phyloP scores from a whole-genome alignment of 2,329 filamentous ascomycete genomes.

The Paracorniculantispora psalliotae region DNA sequence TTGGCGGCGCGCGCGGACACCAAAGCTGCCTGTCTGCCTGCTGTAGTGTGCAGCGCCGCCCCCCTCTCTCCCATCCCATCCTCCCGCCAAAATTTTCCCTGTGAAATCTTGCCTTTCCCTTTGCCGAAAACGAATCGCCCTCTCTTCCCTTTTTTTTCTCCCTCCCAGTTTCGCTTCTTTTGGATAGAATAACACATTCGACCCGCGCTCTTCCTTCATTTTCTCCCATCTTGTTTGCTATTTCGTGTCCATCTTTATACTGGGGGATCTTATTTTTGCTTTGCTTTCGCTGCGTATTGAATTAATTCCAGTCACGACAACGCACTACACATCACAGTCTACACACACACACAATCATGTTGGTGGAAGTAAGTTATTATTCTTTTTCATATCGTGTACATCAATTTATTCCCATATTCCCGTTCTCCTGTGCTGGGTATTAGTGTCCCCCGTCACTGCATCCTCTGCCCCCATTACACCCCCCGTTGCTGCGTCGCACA shows the following conservation, averaged over 20 bases:
- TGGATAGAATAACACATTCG: neutral
- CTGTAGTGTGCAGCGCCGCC: no score
- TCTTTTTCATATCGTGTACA: conserved; percentile 14
- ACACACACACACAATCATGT: conserved; percentile 22
- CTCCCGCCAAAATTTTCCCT: neutral
- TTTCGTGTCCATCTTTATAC: neutral
- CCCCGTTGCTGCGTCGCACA: neutral
- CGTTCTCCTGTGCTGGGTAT: conserved; percentile 6
- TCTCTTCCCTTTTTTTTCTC: neutral
- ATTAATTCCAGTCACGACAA: conserved; percentile 1
- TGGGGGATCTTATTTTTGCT: neutral
- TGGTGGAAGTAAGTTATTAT: conserved; percentile 33
- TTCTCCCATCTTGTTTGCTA: neutral
- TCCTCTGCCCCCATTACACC: neutral
- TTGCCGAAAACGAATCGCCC: conserved; percentile 8
- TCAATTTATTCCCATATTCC: neutral
- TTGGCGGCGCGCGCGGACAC: no score
- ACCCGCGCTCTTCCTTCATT: neutral
- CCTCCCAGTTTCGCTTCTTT: conserved; percentile 1
- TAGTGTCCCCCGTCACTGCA: neutral
- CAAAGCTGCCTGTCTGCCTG: no score
- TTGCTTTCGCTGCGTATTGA: neutral
- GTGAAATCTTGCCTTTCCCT: conserved; percentile 4
- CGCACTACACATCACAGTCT: neutral
- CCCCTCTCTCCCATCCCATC: neutral